These are phyloP conservation scores for Baudoinia panamericana DNA, from an alignment of 495 filamentous ascomycete species.

Conservation along the genomic window DNA sequence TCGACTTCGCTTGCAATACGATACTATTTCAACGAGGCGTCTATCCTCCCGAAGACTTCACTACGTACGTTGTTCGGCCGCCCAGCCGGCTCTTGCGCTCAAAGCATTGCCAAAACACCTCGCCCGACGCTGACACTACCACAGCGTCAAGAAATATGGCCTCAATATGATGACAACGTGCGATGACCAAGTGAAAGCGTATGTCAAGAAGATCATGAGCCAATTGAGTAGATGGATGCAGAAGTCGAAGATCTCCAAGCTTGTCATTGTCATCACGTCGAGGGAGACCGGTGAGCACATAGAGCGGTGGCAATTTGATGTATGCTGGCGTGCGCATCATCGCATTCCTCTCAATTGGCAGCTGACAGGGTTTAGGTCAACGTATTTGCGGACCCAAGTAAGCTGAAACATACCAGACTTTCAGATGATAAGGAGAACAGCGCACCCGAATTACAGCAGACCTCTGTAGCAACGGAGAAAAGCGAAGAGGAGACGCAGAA, in stretches of 20 bases:
- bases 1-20: constrained; percentile 94
- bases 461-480: constrained; percentile 43
- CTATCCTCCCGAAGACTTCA: constrained; percentile 96
- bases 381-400: constrained; percentile 26
- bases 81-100: too few species aligned
- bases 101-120: too few species aligned
- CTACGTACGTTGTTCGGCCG: constrained; percentile 48
- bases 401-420: constrained; percentile 32
- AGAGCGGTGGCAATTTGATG: constrained; percentile 97
- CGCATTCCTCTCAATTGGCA: constrained; percentile 35
- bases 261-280: constrained; percentile 88
- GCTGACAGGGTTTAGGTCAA: constrained; percentile 9
- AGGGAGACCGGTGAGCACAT: constrained; percentile 94
- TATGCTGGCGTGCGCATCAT: constrained; percentile 29
- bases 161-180: constrained; percentile 95
- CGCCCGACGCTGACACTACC: constrained; percentile 4
- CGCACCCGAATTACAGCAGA: constrained; percentile 26
- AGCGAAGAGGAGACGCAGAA: constrained; percentile 86
- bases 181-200: constrained; percentile 96
- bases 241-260: constrained; percentile 87
- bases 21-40: constrained; percentile 96
- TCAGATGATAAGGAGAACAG: constrained; percentile 55
- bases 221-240: constrained; percentile 95
- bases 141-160: constrained; percentile 93
- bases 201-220: constrained; percentile 97